These are phyloP conservation scores for Fusarium nurragi DNA, from an alignment of 2,329 filamentous ascomycete genomes.

Conservation along the genomic window DNA sequence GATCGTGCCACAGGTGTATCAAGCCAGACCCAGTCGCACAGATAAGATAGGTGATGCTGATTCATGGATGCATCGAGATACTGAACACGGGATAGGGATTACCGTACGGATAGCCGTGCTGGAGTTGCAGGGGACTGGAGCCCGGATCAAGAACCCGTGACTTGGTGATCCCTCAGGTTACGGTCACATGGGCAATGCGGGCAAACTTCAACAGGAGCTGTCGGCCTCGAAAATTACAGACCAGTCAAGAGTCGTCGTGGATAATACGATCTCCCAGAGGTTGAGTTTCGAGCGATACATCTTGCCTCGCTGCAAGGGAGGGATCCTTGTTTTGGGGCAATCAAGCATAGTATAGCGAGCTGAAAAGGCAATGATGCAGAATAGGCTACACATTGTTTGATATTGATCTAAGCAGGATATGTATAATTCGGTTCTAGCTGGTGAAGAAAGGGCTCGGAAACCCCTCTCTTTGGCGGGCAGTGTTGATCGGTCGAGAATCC, in stretches of 20 bases:
- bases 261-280: neutral
- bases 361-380: neutral
- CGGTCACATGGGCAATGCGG: neutral
- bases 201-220: neutral
- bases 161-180: conserved; percentile 4
- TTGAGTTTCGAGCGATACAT: neutral
- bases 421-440: neutral
- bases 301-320: conserved; percentile 14
- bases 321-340: neutral
- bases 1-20: neutral
- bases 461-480: neutral
- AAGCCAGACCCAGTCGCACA: neutral
- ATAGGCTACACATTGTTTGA: neutral
- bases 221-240: neutral
- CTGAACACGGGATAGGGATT: neutral
- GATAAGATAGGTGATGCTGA: neutral
- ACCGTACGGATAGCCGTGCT: neutral
- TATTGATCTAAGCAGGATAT: neutral
- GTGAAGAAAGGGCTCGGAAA: neutral
- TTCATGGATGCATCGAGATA: no score
- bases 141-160: conserved; percentile 3
- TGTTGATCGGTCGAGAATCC: conserved; percentile 8
- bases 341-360: neutral
- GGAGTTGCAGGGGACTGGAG: conserved; percentile 16
- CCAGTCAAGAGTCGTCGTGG: neutral